These are phyloP conservation scores for Aspergillus coremiiformis DNA, from an alignment of 495 filamentous ascomycete species.

Conservation along the genomic window DNA sequence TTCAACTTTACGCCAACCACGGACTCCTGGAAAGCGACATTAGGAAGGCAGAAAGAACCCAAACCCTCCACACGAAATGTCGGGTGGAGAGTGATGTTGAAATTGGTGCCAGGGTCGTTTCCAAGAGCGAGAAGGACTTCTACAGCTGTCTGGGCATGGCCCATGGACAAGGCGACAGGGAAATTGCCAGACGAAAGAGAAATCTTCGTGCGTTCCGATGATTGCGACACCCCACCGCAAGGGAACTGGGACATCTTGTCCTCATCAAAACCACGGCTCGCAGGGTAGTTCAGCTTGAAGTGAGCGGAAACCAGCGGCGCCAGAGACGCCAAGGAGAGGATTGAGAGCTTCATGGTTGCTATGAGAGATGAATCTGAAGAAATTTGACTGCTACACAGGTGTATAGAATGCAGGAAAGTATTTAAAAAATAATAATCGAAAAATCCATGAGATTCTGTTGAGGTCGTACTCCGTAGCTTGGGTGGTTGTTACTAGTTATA, in stretches of 20 bases:
- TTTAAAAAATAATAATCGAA: neutral
- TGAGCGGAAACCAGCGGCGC: slow-evolving; percentile 46
- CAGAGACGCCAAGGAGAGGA: slow-evolving; percentile 25
- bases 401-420: neutral
- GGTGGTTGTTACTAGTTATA: too few species aligned
- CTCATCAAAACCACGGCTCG: slow-evolving; percentile 47
- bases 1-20: slow-evolving; percentile 25
- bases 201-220: slow-evolving; percentile 43
- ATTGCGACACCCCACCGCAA: slow-evolving; percentile 49
- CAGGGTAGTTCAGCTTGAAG: slow-evolving; percentile 52
- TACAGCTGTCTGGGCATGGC: slow-evolving; percentile 47
- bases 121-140: slow-evolving; percentile 52
- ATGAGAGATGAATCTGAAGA: neutral
- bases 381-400: neutral
- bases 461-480: too few species aligned
- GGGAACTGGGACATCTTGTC: slow-evolving; percentile 44
- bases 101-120: slow-evolving; percentile 42
- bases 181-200: slow-evolving; percentile 42
- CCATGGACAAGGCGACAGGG: slow-evolving; percentile 46
- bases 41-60: slow-evolving; percentile 50
- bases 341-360: slow-evolving; percentile 19
- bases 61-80: slow-evolving; percentile 45
- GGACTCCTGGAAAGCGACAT: slow-evolving; percentile 33
- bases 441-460: neutral
- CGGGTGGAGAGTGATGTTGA: slow-evolving; percentile 46